Percentiles rank a stretch among this genome's conserved stretches.
These are phyloP conservation scores for Beauveria caledonica DNA, from an alignment of 2,329 filamentous ascomycete genomes.

Conservation along the genomic window DNA sequence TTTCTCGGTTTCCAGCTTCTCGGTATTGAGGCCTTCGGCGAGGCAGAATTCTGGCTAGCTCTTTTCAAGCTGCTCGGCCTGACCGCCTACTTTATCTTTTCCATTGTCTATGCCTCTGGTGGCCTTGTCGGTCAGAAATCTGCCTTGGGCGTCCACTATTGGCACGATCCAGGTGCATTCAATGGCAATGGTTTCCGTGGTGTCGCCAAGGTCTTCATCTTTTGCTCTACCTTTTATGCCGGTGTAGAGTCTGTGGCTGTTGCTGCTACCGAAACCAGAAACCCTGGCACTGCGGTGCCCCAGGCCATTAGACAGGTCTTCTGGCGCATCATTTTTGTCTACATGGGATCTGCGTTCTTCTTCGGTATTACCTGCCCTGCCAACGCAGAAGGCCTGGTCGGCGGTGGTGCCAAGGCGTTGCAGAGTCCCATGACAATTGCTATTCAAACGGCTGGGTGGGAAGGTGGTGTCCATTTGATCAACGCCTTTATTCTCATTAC, in stretches of 20 bases:
- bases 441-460: constrained; percentile 65
- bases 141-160: constrained; percentile 61
- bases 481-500: constrained; percentile 71
- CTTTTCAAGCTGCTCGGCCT: constrained; percentile 63
- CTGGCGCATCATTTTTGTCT: constrained; percentile 53
- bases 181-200: constrained; percentile 56
- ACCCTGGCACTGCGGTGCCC: constrained; percentile 47
- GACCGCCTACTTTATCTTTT: constrained; percentile 64
- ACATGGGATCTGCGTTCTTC: constrained; percentile 65
- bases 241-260: constrained; percentile 59
- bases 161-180: constrained; percentile 63
- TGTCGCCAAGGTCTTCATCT: constrained; percentile 58
- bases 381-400: constrained; percentile 49
- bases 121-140: constrained; percentile 52
- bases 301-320: constrained; percentile 53
- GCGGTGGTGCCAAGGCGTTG: constrained; percentile 47
- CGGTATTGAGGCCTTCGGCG: constrained; percentile 66
- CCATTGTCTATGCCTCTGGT: constrained; percentile 62
- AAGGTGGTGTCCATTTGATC: constrained; percentile 65
- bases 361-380: constrained; percentile 67
- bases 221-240: constrained; percentile 62
- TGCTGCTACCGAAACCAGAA: constrained; percentile 52
- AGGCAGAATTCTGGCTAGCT: constrained; percentile 74
- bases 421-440: constrained; percentile 68
- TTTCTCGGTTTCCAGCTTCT: constrained; percentile 63